phyloP scores from a whole-genome alignment of 2,329 filamentous ascomycete genomes.

The Pyrenochaeta sp. region DNA sequence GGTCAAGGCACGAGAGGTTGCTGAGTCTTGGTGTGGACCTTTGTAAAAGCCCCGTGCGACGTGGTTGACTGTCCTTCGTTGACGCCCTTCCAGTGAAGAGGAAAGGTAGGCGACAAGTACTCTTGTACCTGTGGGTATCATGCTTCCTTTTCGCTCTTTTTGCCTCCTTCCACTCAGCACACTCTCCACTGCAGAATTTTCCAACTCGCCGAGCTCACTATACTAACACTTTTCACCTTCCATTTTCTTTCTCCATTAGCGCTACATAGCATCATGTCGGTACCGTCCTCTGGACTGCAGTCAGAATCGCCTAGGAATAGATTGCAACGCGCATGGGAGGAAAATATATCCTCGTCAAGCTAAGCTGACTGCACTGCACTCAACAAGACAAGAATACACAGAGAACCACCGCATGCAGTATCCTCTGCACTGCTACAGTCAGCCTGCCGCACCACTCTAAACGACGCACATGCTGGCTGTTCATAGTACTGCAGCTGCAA shows the following conservation, averaged over 20 bases:
- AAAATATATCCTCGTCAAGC: not conserved
- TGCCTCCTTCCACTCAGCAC: slow-evolving; percentile 2
- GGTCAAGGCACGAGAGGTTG: slow-evolving; percentile 7
- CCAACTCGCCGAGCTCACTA: not conserved
- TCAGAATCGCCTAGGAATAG: no score
- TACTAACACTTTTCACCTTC: not conserved
- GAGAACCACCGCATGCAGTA: slow-evolving; percentile 5
- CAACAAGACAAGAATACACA: not conserved
- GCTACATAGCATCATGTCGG: not conserved
- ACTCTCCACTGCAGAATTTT: slow-evolving; percentile 1
- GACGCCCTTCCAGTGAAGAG: not conserved
- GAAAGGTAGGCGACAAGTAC: slow-evolving; percentile 5
- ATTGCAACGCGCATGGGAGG: no score
- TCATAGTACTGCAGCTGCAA: no score
- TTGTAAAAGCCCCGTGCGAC: slow-evolving; percentile 23
- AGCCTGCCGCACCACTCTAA: not conserved
- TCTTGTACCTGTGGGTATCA: not conserved
- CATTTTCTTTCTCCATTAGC: not conserved
- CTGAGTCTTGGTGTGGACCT: no score
- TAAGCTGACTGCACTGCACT: not conserved
- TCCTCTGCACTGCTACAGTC: not conserved
- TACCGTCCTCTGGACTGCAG: no score
- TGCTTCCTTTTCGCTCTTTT: not conserved
- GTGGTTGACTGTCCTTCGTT: slow-evolving; percentile 29
- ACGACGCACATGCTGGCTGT: not conserved